A percentile compares a stretch with the other conserved stretches of the same genome.
Conservation (phyloP, 192 early-diverging fungal species). For the Mortierella antarctica region DNA sequence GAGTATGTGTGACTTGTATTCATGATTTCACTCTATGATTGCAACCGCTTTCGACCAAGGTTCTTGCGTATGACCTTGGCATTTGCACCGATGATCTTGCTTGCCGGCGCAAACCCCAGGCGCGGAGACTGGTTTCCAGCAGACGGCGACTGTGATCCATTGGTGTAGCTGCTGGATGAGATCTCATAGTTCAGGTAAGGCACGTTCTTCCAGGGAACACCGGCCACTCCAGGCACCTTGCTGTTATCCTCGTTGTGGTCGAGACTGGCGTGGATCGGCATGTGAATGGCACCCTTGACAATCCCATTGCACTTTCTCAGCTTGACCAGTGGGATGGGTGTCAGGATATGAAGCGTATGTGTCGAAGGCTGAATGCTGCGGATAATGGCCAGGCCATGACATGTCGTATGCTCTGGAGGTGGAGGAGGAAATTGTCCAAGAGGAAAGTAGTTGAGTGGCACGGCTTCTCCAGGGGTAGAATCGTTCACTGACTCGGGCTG, state of each 20-base stretch:
- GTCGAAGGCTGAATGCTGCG: slow-evolving; percentile 70
- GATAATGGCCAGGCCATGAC: slow-evolving; percentile 72
- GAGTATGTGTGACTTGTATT: neutral
- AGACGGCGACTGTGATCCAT: slow-evolving; percentile 7
- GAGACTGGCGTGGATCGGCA: slow-evolving; percentile 60
- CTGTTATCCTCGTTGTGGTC: slow-evolving; percentile 48
- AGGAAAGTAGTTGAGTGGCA: slow-evolving; percentile 57
- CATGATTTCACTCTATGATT: neutral
- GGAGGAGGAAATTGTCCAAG: slow-evolving; percentile 55
- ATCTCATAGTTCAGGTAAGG: slow-evolving; percentile 61
- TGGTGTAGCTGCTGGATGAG: slow-evolving; percentile 8
- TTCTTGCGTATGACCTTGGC: slow-evolving; percentile 46
- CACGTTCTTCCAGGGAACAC: slow-evolving; percentile 63
- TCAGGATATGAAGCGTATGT: slow-evolving; percentile 67
- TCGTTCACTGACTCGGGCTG: neutral
- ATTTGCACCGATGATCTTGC: slow-evolving; percentile 47
- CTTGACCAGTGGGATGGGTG: slow-evolving; percentile 53
- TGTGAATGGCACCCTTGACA: slow-evolving; percentile 65
- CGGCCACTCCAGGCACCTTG: slow-evolving; percentile 41
- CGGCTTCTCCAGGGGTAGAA: neutral
- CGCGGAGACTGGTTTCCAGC: slow-evolving; percentile 22
- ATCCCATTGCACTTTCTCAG: slow-evolving; percentile 56
- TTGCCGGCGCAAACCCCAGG: slow-evolving; percentile 12
- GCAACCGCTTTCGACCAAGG: slow-evolving; percentile 34
- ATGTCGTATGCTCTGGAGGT: slow-evolving; percentile 62